A percentile compares a stretch with the other conserved stretches of the same genome.
phyloP scores from a whole-genome alignment of 2,329 filamentous ascomycete genomes.

The Apiospora sp. region DNA sequence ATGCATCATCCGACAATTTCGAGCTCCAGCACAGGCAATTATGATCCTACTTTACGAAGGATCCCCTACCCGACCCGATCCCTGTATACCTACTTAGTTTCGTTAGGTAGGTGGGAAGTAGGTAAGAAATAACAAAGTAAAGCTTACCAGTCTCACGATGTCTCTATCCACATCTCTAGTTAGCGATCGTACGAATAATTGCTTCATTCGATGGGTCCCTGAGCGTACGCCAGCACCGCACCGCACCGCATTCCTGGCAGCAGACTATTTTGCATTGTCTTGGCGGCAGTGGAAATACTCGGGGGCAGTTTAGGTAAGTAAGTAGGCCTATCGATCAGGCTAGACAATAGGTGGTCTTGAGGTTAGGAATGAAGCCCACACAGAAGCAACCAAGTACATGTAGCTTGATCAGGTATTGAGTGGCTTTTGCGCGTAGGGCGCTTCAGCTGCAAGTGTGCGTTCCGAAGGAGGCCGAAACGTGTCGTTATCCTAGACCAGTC shows the following conservation, averaged over 20 bases:
- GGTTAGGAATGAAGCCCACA: not conserved
- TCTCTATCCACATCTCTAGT: not conserved
- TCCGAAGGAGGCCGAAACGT: not conserved
- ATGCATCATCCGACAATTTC: not conserved
- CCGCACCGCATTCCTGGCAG: not conserved
- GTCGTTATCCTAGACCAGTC: not conserved
- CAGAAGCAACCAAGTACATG: not conserved
- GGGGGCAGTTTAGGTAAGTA: not conserved
- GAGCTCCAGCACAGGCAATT: not conserved
- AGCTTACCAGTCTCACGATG: not conserved
- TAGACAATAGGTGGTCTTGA: not conserved
- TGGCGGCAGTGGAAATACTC: not conserved
- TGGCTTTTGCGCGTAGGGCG: not conserved
- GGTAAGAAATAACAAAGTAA: not conserved
- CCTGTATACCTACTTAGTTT: not conserved
- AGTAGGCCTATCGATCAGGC: not conserved
- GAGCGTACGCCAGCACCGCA: not conserved
- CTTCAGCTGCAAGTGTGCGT: not conserved
- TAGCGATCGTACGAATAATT: not conserved
- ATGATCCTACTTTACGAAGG: not conserved
- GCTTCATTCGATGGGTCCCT: not conserved
- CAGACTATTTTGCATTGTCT: slow-evolving; percentile 8
- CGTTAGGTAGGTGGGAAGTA: not conserved
- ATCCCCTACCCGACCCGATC: not conserved
- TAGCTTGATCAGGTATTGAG: not conserved